Conservation (phyloP, 352 stramenopile species). For the Nothophytophthora sp. region DNA sequence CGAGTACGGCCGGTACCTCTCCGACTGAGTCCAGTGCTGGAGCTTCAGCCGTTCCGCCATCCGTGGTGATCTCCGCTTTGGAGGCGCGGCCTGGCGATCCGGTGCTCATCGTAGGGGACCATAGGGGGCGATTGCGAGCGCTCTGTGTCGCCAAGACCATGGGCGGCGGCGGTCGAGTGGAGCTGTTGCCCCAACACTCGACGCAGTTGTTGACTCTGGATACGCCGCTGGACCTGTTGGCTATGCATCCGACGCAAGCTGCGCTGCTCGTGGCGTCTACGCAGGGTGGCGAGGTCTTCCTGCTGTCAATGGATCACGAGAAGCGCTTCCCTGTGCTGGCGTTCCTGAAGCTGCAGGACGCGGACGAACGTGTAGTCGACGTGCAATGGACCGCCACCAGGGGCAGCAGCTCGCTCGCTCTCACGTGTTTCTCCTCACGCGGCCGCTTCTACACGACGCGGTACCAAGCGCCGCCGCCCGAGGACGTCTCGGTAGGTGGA, state of each 20-base stretch:
- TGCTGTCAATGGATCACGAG: constrained; percentile 74
- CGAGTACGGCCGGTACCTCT: constrained; percentile 10
- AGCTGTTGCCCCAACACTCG: constrained; percentile 68
- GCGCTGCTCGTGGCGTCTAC: constrained; percentile 64
- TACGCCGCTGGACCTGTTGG: constrained; percentile 50
- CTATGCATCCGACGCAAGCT: constrained; percentile 58
- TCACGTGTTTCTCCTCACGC: constrained; percentile 56
- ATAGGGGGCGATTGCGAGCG: constrained; percentile 54
- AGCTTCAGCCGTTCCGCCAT: background rate
- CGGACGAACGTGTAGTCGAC: constrained; percentile 48
- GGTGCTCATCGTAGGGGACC: constrained; percentile 61
- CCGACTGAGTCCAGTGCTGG: background rate
- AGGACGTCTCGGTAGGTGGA: constrained; percentile 21
- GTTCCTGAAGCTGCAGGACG: constrained; percentile 42
- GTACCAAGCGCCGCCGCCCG: constrained; percentile 26
- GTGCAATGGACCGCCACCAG: constrained; percentile 54
- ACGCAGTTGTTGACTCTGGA: constrained; percentile 37
- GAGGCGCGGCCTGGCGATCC: constrained; percentile 51
- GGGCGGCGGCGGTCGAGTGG: constrained; percentile 38
- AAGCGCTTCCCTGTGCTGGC: constrained; percentile 65
- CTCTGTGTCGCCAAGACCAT: constrained; percentile 58
- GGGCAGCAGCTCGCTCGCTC: constrained; percentile 37
- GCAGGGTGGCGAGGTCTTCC: constrained; percentile 35
- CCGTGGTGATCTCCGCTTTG: constrained; percentile 48
- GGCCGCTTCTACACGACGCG: constrained; percentile 53